phyloP scores from a whole-genome alignment of 2,329 filamentous ascomycete species.

The Akanthomyces uredinophilus region DNA sequence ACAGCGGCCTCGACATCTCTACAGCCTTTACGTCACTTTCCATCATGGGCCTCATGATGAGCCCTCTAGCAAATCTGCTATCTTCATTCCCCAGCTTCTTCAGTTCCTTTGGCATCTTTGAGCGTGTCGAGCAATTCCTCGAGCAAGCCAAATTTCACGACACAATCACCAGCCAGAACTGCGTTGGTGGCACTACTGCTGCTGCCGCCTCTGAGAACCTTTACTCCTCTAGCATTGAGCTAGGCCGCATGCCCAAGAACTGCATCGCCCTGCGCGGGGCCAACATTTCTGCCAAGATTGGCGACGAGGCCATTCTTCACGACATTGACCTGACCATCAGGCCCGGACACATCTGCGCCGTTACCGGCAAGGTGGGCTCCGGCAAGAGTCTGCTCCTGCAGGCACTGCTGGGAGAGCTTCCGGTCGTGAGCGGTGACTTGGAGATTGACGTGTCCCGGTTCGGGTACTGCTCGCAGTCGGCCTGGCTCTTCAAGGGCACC shows the following conservation, averaged over 20 bases:
- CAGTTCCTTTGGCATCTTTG: conserved; percentile 22
- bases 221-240: not conserved
- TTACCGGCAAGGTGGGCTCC: conserved; percentile 20
- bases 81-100: conserved; percentile 20
- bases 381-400: conserved; percentile 18
- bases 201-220: not conserved
- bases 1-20: conserved; percentile 6
- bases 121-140: conserved; percentile 20
- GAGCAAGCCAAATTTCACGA: not conserved
- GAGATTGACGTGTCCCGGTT: not conserved
- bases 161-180: not conserved
- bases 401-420: conserved; percentile 18
- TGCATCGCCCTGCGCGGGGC: not conserved
- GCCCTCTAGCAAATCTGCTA: conserved; percentile 20
- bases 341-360: conserved; percentile 12
- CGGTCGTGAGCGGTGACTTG: not conserved
- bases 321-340: conserved; percentile 11
- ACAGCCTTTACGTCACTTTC: conserved; percentile 22
- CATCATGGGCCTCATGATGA: conserved; percentile 21
- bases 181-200: too few relatives aligned
- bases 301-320: conserved; percentile 7
- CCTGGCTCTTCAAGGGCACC: conserved; percentile 18
- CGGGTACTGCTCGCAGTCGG: conserved; percentile 19
- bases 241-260: not conserved
- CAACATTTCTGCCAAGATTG: conserved; percentile 1